These are phyloP conservation scores for Bothia castanella DNA, from an alignment of 1,284 basidiomycete species.

Conservation along the genomic window DNA sequence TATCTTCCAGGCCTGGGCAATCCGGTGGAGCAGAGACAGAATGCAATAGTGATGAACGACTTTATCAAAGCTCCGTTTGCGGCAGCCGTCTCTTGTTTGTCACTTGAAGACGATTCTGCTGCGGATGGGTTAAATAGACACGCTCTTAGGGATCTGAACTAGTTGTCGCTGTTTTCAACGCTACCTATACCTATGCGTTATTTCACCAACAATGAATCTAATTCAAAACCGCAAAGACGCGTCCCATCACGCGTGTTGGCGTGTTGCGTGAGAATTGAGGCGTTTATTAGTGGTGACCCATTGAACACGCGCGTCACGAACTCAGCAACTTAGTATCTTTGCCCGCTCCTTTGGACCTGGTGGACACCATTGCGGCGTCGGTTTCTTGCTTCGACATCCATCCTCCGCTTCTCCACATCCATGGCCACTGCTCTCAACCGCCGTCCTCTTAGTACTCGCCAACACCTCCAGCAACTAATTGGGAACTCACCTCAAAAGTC, in stretches of 20 bases:
- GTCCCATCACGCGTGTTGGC: conserved; percentile 18
- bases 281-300: conserved; percentile 13
- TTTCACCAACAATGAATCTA: conserved; percentile 1
- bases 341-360: background rate
- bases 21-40: conserved; percentile 28
- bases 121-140: conserved; percentile 23
- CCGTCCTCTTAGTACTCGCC: conserved; percentile 37
- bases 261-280: conserved; percentile 29
- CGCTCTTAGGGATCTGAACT: conserved; percentile 29
- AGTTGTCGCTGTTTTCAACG: conserved; percentile 8
- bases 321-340: conserved; percentile 10
- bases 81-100: conserved; percentile 12
- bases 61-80: background rate
- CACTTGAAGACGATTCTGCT: conserved; percentile 10
- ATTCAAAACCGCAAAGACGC: conserved; percentile 13
- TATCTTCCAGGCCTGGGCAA: conserved; percentile 33
- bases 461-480: conserved; percentile 33
- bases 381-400: conserved; percentile 7
- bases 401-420: background rate
- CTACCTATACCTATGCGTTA: conserved; percentile 5
- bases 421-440: conserved; percentile 44
- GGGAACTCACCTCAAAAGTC: conserved; percentile 32
- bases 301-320: conserved; percentile 4
- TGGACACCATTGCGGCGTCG: background rate
- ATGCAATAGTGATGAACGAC: background rate